phyloP scores from a whole-genome alignment of 306 rosid species.

The Adenanthera pavonina region DNA sequence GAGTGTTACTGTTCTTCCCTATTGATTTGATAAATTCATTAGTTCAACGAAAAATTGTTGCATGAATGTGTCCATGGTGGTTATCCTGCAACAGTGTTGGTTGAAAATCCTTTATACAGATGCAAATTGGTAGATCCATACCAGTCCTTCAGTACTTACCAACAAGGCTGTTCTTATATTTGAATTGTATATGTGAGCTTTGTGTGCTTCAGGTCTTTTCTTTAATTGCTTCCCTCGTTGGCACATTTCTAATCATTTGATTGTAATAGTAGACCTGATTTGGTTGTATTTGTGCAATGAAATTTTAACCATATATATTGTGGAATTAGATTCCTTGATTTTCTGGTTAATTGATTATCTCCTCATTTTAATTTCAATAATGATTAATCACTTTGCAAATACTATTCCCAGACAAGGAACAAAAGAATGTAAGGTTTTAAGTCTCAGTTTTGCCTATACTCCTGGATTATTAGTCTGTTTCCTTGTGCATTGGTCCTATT shows the following conservation, averaged over 20 bases:
- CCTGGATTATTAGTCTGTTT: slow-evolving; percentile 6
- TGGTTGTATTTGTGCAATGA: not conserved
- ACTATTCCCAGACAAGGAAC: slow-evolving; percentile 20
- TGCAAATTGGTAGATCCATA: not conserved
- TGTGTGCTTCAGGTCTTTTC: slow-evolving; percentile 28
- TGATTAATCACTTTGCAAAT: slow-evolving; percentile 5
- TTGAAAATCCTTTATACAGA: not conserved
- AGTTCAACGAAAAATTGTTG: slow-evolving; percentile 9
- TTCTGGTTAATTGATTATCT: slow-evolving; percentile 6
- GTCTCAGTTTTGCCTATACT: not conserved
- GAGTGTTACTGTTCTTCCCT: slow-evolving; percentile 3
- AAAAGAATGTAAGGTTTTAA: not conserved
- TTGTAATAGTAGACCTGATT: not conserved
- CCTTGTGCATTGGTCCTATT: slow-evolving; percentile 10
- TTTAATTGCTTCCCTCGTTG: slow-evolving; percentile 7
- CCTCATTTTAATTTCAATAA: slow-evolving; percentile 17
- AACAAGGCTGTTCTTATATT: not conserved
- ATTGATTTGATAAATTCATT: slow-evolving; percentile 23
- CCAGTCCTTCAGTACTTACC: not conserved
- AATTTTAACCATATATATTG: slow-evolving; percentile 10
- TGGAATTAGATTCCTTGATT: slow-evolving; percentile 11
- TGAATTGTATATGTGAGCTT: slow-evolving; percentile 5
- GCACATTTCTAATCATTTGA: slow-evolving; percentile 19
- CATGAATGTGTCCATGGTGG: slow-evolving; percentile 25
- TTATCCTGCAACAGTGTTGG: slow-evolving; percentile 17